Base-by-base conservation (phyloP, 768 basidiomycete species). In the Leccinum subgranulosum region DNA sequence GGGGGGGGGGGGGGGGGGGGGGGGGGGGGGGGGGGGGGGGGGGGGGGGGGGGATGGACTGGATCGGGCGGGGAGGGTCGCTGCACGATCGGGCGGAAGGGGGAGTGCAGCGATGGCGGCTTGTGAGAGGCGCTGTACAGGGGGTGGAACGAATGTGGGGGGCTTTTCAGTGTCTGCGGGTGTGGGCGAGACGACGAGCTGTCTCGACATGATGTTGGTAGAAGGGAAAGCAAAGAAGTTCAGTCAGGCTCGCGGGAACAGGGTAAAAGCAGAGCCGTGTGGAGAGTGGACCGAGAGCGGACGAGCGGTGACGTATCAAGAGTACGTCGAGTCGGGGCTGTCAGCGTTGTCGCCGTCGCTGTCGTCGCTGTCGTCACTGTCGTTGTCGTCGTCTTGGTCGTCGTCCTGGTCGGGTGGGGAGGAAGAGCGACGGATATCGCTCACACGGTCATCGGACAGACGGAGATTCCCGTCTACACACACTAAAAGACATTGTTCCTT, bases 111-210 rank as follows among this genome's bases (percentile, higher is more conserved):
- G 1, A 59, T 21, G 51, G 67, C 48, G 5, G 71, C 60, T 19
- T 65, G 64, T 15, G 66, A 72, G 8, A 73, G 50, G 10, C 70
- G 51, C 56, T 66, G 72, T 1, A 73, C 36, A 4, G 70, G 68
- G 0, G 72, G 72, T 10, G 72, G 70, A 14, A 73, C 55, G 33
- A 66, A 71, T 49, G 33, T 29, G 6, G 59, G 11, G 19, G 58
- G 53, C 45, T 57, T 70, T 36, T 70, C 69, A 27, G 54, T 12
- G 11, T 73, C 69, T 19, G 47, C 60, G 58, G 65, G 55, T 1
- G 64, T 36, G 15, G 63, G 56, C 2, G 62, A 62, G 31, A 36
- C 51, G 19, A 43, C 41, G n/a, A 48, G 60, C 45, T 65, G 48
- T 43, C 61, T 43, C 3, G 61, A 56, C 67, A 73, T 43, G 41